These are phyloP conservation scores for Bathelium albidoporum DNA, from an alignment of 495 filamentous ascomycete species.

Conservation along the genomic window DNA sequence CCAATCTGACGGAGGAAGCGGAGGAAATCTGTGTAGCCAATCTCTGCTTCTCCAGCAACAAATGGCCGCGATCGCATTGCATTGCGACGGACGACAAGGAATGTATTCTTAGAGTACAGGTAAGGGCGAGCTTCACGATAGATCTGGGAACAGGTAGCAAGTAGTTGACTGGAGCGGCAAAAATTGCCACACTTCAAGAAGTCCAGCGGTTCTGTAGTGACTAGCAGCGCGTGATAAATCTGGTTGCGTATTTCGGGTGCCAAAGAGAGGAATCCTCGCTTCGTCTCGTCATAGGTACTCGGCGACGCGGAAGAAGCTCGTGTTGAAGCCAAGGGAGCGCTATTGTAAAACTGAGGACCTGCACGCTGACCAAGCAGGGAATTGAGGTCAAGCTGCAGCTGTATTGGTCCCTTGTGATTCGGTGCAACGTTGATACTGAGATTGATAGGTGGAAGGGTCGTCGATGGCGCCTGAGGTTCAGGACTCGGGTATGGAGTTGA, in stretches of 20 bases:
- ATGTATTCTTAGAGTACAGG: constrained; percentile 32
- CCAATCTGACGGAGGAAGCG: constrained; percentile 26
- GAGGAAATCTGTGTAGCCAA: constrained; percentile 26
- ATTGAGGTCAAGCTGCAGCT: constrained; percentile 15
- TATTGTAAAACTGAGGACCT: not conserved
- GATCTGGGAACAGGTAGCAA: constrained; percentile 28
- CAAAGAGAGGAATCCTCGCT: constrained; percentile 25
- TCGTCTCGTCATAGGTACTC: not conserved
- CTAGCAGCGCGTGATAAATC: constrained; percentile 28
- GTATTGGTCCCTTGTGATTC: constrained; percentile 25
- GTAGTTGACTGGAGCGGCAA: constrained; percentile 24
- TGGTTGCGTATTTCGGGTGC: constrained; percentile 32
- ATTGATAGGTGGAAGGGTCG: constrained; percentile 7
- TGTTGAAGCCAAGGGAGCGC: not conserved
- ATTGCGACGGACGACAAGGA: constrained; percentile 25
- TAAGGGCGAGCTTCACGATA: constrained; percentile 26
- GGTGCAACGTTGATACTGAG: constrained; percentile 26
- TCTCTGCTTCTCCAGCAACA: constrained; percentile 19
- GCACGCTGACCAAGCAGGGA: not conserved
- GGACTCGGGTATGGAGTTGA: not conserved
- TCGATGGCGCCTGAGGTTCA: not conserved
- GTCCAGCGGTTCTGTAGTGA: constrained; percentile 12
- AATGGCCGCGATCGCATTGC: constrained; percentile 8
- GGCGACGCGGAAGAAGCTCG: not conserved
- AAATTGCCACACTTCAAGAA: constrained; percentile 22